These are phyloP conservation scores for Aspergillus niger DNA, from an alignment of 2,329 filamentous ascomycete genomes.

Conservation along the genomic window DNA sequence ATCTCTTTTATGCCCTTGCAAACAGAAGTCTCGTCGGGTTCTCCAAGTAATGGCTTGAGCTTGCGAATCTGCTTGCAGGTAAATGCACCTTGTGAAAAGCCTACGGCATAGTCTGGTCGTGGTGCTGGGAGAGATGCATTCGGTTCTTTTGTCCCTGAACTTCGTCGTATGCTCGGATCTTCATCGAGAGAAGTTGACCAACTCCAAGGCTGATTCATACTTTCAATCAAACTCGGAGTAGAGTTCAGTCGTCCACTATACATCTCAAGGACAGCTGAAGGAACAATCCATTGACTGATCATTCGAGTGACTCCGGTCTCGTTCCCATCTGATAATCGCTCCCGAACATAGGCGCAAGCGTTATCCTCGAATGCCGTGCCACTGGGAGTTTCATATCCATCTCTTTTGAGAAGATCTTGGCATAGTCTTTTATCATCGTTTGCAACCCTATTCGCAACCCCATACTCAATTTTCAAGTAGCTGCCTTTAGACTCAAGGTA, in stretches of 20 bases:
- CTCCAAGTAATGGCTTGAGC: neutral
- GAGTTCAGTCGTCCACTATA: neutral
- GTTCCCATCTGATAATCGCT: neutral
- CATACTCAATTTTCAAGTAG: no score
- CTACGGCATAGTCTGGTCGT: conserved; percentile 8
- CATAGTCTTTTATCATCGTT: neutral
- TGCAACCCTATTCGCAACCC: neutral
- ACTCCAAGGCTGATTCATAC: neutral
- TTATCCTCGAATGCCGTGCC: neutral
- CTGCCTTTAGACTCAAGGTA: no score
- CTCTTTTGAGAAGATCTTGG: neutral
- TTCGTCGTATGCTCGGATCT: neutral
- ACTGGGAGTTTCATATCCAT: neutral
- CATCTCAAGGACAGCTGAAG: neutral
- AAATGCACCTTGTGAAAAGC: neutral
- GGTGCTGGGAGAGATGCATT: neutral
- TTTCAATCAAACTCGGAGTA: neutral
- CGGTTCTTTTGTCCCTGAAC: no score
- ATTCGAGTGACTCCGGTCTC: neutral
- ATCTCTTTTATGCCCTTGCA: neutral
- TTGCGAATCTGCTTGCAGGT: neutral
- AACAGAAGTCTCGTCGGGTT: neutral
- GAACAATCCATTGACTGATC: neutral
- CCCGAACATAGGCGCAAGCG: neutral
- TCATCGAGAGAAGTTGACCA: neutral